A percentile compares a stretch with the other conserved stretches of the same genome.
Evolutionary conservation across 805 yeast genomes (phyloP).

Genomic region (Saturnispora halmiae): DNA sequence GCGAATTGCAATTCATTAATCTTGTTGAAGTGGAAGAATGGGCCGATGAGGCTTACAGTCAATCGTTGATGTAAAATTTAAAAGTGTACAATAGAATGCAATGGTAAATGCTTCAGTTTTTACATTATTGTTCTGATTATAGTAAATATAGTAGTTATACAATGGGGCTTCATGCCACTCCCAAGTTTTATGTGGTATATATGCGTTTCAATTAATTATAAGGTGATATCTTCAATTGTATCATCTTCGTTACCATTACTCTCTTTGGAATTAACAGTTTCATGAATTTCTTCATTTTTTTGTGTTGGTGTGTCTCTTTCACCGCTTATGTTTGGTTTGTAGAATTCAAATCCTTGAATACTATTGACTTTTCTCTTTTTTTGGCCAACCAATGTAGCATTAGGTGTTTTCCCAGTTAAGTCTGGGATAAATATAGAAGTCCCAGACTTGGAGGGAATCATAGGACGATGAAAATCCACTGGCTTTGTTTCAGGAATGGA

Average conservation of each 20-base stretch:
- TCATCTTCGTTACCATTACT: conserved; percentile 1
- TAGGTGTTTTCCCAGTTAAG: conserved; percentile 7
- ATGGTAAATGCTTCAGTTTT: no score
- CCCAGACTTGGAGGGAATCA: no score
- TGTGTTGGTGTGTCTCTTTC: neutral
- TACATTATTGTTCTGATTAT: no score
- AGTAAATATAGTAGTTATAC: neutral
- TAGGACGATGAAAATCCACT: conserved; percentile 24
- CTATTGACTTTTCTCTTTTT: conserved; percentile 3
- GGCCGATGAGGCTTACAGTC: conserved; percentile 40
- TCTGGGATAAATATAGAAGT: conserved; percentile 22
- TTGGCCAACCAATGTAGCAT: neutral
- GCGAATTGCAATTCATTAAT: conserved; percentile 36
- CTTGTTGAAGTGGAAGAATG: conserved; percentile 49
- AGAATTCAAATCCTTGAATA: conserved; percentile 8
- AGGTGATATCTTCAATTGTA: conserved; percentile 2
- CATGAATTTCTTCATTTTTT: neutral
- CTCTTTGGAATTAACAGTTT: neutral
- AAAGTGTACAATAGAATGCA: no score
- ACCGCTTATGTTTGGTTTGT: conserved; percentile 1
- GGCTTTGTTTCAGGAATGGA: conserved; percentile 27
- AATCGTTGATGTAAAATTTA: neutral
- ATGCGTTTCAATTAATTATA: neutral
- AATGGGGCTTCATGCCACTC: neutral
- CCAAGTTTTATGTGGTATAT: neutral